Base-by-base conservation (phyloP, 305 asterid genomes). In the Solanum aculeatissimum region DNA sequence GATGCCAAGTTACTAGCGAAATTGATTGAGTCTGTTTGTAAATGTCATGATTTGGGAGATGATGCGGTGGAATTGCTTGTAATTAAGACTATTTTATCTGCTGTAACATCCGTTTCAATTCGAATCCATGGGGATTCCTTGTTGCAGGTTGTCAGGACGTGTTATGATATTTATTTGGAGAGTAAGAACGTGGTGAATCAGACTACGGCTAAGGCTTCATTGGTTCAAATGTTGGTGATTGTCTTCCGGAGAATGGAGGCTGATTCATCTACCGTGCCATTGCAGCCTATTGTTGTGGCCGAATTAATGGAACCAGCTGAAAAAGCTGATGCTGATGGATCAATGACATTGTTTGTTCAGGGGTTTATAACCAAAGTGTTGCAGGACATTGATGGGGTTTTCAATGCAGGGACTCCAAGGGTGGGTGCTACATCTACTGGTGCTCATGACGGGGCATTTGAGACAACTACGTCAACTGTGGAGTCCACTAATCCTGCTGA, bases 161-260 rank as follows among this genome's bases (percentile, higher is more conserved):
- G 98, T 81, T 97, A 97, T 55, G 97, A 94, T 89, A 91, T 97
- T 53, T 95, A 95, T 83, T 84, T 97, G 86, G 92, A 84, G 85
- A 97, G 99, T 88, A 95, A 94, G 90, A 97, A 94, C 86, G 89
- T 91, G 87, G 98, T 97, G 92, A 95, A 97, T 89, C 98, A 95
- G 92, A 94, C 97, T 4, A 95, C 99, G 3, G 95, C 98, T 11
- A 97, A 94, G 92, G 99, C 99, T 47, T 95, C 99, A 23, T 85
- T 97, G 94, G 92, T 94, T 86, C 99, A 95, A 88, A 97, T 97
- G 98, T 89, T 97, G 84, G 98, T 97, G 49, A 97, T 97, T 86
- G 98, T 97, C 83, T 97, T 97, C 80, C 86, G 99, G 86, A 92
- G 99, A 86, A 97, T 97, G 99, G 99, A 97, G 95, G 99, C 98